Evolutionary conservation across 2,329 filamentous ascomycete genomes (phyloP).

Genomic region (Trematosphaeria pertusa): DNA sequence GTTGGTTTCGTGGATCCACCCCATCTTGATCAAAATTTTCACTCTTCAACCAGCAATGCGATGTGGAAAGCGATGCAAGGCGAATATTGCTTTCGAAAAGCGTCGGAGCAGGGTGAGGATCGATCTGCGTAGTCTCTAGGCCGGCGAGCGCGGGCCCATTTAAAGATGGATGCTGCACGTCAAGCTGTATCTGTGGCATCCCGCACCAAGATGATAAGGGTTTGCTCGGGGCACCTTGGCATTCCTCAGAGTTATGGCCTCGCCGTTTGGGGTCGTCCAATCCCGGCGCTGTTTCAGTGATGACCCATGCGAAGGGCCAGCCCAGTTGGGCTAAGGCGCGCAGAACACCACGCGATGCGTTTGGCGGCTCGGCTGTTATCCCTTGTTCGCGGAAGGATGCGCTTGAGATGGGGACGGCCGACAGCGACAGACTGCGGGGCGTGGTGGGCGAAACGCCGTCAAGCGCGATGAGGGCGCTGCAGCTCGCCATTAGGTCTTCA

Average conservation of each 20-base stretch:
- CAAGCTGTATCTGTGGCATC: slow-evolving; percentile 32
- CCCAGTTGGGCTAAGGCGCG: slow-evolving; percentile 8
- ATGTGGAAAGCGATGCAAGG: not conserved
- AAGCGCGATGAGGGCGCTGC: slow-evolving; percentile 5
- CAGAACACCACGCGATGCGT: slow-evolving; percentile 4
- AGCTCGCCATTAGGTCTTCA: not conserved
- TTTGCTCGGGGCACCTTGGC: slow-evolving; percentile 28
- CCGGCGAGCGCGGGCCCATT: slow-evolving; percentile 17
- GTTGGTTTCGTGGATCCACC: slow-evolving; percentile 45
- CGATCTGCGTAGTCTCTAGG: slow-evolving; percentile 15
- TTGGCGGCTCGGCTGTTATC: slow-evolving; percentile 8
- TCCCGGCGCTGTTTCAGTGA: slow-evolving; percentile 10
- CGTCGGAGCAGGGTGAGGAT: slow-evolving; percentile 12
- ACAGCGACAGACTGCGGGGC: too few relatives aligned
- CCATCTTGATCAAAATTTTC: slow-evolving; percentile 30
- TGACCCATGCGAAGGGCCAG: slow-evolving; percentile 6
- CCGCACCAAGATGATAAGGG: slow-evolving; percentile 45
- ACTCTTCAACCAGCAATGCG: too few relatives aligned
- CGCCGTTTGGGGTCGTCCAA: slow-evolving; percentile 30
- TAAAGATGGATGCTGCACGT: slow-evolving; percentile 20
- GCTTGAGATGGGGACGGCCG: slow-evolving; percentile 12
- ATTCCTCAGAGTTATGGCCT: slow-evolving; percentile 19
- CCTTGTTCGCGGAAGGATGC: slow-evolving; percentile 9
- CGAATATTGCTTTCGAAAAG: not conserved
- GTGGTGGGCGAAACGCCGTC: slow-evolving; percentile 9